Conservation (phyloP, 2,329 filamentous ascomycete genomes). For the Tolypocladium pustulatum region DNA sequence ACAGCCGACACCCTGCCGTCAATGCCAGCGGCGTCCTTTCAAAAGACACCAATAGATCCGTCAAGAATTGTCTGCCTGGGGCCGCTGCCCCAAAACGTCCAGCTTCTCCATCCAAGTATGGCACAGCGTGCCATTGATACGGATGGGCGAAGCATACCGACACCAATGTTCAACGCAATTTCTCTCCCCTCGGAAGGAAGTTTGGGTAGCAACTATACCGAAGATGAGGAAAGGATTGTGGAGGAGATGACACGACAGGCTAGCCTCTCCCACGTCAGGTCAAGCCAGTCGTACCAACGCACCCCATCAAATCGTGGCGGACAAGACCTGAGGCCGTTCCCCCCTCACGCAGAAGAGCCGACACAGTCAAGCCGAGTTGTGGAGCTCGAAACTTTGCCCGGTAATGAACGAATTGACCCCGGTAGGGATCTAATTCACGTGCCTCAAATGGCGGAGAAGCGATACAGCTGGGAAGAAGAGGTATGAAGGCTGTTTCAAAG, state of each 20-base stretch:
- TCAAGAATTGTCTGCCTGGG: slow-evolving; percentile 44
- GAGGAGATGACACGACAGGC: slow-evolving; percentile 16
- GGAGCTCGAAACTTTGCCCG: background rate
- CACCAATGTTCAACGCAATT: slow-evolving; percentile 2
- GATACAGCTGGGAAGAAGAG: slow-evolving; percentile 42
- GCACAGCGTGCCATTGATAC: slow-evolving; percentile 4
- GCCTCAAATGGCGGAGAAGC: slow-evolving; percentile 36
- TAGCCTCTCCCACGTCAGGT: slow-evolving; percentile 5
- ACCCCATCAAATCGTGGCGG: background rate
- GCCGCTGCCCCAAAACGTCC: slow-evolving; percentile 37
- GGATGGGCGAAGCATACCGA: slow-evolving; percentile 2
- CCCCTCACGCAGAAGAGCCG: background rate
- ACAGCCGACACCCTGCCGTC: background rate
- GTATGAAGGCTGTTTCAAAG: background rate
- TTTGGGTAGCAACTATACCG: slow-evolving; percentile 46
- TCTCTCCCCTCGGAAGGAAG: slow-evolving; percentile 21
- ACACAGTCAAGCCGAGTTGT: background rate
- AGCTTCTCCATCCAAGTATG: slow-evolving; percentile 12
- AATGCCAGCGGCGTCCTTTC: slow-evolving; percentile 16
- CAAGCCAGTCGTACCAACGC: background rate
- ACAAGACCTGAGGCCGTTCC: background rate
- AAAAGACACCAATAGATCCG: slow-evolving; percentile 40
- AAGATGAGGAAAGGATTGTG: slow-evolving; percentile 34
- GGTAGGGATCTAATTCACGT: slow-evolving; percentile 38
- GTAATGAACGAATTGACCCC: slow-evolving; percentile 28